Percentiles rank a stretch among this genome's conserved stretches.
Evolutionary conservation across 75 land plant genomes (phyloP).

Genomic region (Chamaecyparis obtusa): DNA sequence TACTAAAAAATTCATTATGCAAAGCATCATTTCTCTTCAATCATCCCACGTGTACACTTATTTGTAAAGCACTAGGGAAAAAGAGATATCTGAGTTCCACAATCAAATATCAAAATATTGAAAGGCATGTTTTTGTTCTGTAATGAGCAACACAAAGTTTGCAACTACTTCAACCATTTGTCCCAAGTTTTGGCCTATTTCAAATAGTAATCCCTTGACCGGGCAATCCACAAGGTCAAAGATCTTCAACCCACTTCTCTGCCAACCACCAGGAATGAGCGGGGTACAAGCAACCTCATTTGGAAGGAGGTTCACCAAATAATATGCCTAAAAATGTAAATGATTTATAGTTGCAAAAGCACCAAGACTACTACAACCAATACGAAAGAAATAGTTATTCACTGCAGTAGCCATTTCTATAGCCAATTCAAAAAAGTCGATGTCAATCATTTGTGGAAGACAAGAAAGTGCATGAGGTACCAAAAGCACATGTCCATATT

Average conservation of each 20-base stretch:
- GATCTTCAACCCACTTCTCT: conserved; percentile 28
- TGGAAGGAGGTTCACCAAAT: conserved; percentile 53
- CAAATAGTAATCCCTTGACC: conserved; percentile 38
- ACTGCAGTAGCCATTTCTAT: conserved; percentile 38
- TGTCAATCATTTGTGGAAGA: no score
- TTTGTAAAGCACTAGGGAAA: conserved; percentile 48
- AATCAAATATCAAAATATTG: conserved; percentile 51
- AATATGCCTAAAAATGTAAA: conserved; percentile 59
- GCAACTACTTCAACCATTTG: conserved; percentile 26
- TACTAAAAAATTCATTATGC: no score
- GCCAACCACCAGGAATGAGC: conserved; percentile 4
- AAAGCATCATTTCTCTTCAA: conserved; percentile 19
- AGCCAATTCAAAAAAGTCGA: conserved; percentile 36
- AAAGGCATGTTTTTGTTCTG: conserved; percentile 36
- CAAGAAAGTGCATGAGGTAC: no score
- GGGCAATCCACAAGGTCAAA: conserved; percentile 39
- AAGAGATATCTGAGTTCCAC: conserved; percentile 42
- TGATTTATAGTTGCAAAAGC: conserved; percentile 38
- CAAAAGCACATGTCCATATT: no score
- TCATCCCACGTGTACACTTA: conserved; percentile 26
- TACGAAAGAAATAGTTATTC: conserved; percentile 39
- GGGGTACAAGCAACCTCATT: conserved; percentile 35
- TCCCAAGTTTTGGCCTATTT: conserved; percentile 22
- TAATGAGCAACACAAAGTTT: conserved; percentile 31
- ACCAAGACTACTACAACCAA: conserved; percentile 48